Evolutionary conservation across 2,329 filamentous ascomycete species (phyloP), one percentile per base, ranked within the genome.

Genomic region (Sclerotinia sclerotiorum): DNA sequence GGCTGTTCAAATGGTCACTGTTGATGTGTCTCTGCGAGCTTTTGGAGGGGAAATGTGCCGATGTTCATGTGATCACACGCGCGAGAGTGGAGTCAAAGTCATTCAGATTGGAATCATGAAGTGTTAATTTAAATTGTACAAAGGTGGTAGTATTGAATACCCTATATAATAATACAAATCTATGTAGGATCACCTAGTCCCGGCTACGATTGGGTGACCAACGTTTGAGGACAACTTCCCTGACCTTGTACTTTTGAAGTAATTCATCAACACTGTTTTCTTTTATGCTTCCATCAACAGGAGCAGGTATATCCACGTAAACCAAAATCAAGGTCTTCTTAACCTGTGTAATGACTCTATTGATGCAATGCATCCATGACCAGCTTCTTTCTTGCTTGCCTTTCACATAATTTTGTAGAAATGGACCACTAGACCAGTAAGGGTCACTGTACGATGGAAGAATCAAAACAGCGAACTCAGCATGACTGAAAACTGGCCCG

Each of bases 401-500:
- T 55, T 85, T 84, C 4, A 84, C 84, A 58, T 84, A 79, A 1
- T 82, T 80, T 71, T 84, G 84, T 48, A 81, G 76, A 35, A 81
- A 80, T 32, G 81, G 76, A 0, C 81, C 82, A 55, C 81, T 80
- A 7, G 78, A 81, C 93, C 94, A 97, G 76, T 89, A 88, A 0
- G 86, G 77, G 76, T 95, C 82, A 8, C 80, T 88, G 77, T 96
- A 98, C 0, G 93, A 90, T 0, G 95, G 94, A 4, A 98, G 77
- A 52, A 99, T 87, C 32, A 94, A 84, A 55, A 97, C 81, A 0
- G 92, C 94, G 77, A 97, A 99, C 76, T 98, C 93, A 29, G 95
- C 95, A 77, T 99, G 95, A 29, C 93, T 89, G 78, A 99, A 98
- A 0, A 95, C 94, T 0, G 95, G 95, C 0, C 95, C 95, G 27